Base-by-base conservation (phyloP, 768 basidiomycete species). In the Suillus decipiens region DNA sequence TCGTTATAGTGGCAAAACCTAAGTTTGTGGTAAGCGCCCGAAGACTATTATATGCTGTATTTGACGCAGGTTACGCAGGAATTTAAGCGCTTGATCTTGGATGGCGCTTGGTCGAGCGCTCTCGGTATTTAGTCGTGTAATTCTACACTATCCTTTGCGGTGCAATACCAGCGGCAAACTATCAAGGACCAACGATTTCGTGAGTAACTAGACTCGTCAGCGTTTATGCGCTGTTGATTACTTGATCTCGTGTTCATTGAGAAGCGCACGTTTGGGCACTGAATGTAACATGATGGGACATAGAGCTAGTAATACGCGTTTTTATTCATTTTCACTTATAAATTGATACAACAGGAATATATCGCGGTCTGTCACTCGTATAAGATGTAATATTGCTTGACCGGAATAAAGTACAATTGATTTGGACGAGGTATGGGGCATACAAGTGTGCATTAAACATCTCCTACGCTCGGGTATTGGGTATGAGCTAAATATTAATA, bases 1-100 rank as follows among this genome's bases (percentile, higher is more conserved):
- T 65, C 78, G 89, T 68, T 89, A 93, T 69, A 87, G 85, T 71
- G 83, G 90, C 66, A 84, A 57, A 41, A 28, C 39, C 19, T 57
- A 28, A 17, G 10, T 19, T 56, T 5, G 28, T 41, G 56, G 36
- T 41, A 19, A 57, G 37, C 56, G 28, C 39, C 22, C 6, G 15
- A 2, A 28, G 37, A 41, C 17, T 11, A 11, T 57, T 41, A 28
- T 39, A 31, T 41, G 39, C 39, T 57, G 24, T 57, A 57, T 57
- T 57, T 39, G 39, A 57, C 10, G 37, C 10, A 11, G 5, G 24
- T 24, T 28, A 11, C 17, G 5, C 28, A 12, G 36, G 24, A 28
- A 56, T 7, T 39, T 6, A 5, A 39, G 56, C 56, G 37, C 37
- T 34, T 19, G 19, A 11, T 51, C 48, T 50, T 19, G 28, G n/a